A percentile compares a stretch with the other conserved stretches of the same genome.
phyloP scores from a whole-genome alignment of 192 early-diverging fungal species.

The Anaeromyces robustus region DNA sequence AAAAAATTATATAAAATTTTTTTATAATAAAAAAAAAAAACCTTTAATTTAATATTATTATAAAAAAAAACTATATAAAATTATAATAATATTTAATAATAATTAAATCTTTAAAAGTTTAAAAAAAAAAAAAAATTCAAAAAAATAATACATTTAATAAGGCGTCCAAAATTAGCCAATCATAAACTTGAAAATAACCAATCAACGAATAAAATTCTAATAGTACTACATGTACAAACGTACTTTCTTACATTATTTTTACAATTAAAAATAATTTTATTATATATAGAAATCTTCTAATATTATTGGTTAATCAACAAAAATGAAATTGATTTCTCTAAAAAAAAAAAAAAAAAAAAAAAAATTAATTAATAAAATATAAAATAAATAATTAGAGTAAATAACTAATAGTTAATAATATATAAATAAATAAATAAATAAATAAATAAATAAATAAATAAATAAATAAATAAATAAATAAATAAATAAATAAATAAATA shows the following conservation, averaged over 20 bases:
- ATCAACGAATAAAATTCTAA: not conserved
- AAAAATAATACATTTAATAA: not conserved
- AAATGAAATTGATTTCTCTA: not conserved
- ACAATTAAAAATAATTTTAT: not conserved
- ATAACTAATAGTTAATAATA: too few relatives aligned
- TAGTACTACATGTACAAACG: not conserved
- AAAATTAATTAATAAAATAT: too few relatives aligned
- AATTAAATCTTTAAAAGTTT: not conserved
- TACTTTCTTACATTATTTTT: not conserved
- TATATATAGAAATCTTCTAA: not conserved
- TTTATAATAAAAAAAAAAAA: too few relatives aligned
- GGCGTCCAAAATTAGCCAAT: not conserved
- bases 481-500: too few relatives aligned
- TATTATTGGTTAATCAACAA: not conserved
- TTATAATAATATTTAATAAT: not conserved
- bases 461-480: too few relatives aligned
- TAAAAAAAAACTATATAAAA: too few relatives aligned
- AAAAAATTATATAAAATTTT: too few relatives aligned
- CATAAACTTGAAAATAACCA: not conserved
- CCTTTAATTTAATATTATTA: too few relatives aligned
- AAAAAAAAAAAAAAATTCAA: not conserved
- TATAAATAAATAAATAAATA: too few relatives aligned
- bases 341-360: too few relatives aligned
- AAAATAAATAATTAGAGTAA: too few relatives aligned
- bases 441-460: too few relatives aligned